These are phyloP conservation scores for Botryotinia globosa DNA, from an alignment of 2,329 filamentous ascomycete genomes.

Conservation along the genomic window DNA sequence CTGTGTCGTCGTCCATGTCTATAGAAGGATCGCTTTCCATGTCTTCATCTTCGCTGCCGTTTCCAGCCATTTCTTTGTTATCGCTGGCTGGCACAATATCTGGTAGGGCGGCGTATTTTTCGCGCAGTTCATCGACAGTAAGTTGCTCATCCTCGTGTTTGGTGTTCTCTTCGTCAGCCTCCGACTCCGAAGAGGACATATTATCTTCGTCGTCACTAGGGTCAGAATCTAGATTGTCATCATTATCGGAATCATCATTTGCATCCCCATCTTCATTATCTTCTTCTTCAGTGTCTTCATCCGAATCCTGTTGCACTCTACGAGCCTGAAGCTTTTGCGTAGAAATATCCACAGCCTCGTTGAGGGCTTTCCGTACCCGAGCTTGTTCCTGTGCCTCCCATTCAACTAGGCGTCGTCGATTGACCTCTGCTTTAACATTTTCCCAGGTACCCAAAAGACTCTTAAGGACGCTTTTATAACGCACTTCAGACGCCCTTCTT, in stretches of 20 bases:
- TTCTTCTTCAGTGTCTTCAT: conserved; percentile 45
- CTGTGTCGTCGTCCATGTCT: conserved; percentile 30
- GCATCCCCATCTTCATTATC: conserved; percentile 33
- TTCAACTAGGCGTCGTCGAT: conserved; percentile 55
- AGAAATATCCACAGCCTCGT: conserved; percentile 69
- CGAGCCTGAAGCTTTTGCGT: conserved; percentile 66
- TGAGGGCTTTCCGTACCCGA: conserved; percentile 65
- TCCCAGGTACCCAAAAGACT: conserved; percentile 59
- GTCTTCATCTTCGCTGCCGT: conserved; percentile 29
- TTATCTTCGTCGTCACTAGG: conserved; percentile 49
- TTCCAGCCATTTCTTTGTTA: conserved; percentile 35
- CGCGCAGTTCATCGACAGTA: conserved; percentile 65
- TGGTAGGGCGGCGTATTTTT: conserved; percentile 67
- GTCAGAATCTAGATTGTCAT: conserved; percentile 39
- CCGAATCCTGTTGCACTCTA: conserved; percentile 52
- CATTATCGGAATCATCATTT: conserved; percentile 37
- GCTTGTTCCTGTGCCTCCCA: conserved; percentile 65
- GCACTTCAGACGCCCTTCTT: conserved; percentile 60
- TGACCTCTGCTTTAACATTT: conserved; percentile 60
- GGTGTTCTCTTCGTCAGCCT: conserved; percentile 49
- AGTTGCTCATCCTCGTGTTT: conserved; percentile 60
- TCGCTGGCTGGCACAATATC: conserved; percentile 38
- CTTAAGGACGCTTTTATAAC: conserved; percentile 70
- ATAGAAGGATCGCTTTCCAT: conserved; percentile 34
- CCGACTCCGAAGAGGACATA: conserved; percentile 63